Evolutionary conservation across 2,329 filamentous ascomycete species (phyloP).

Genomic region (Hymenotorrendiella dingleyae): DNA sequence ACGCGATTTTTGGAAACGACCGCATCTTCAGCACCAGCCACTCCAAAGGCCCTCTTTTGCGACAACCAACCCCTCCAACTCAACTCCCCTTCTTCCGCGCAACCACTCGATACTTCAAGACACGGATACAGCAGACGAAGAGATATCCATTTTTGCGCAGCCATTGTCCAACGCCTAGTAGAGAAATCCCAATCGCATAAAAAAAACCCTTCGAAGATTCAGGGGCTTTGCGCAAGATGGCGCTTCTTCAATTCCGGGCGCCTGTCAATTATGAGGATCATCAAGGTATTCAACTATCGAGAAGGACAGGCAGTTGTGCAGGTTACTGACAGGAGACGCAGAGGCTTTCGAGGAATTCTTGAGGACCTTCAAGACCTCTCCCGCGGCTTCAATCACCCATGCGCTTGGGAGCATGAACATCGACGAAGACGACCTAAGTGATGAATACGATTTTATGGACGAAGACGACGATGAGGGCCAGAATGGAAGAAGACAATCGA

Average conservation of each 20-base stretch:
- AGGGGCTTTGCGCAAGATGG: conserved; percentile 53
- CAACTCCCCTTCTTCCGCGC: conserved; percentile 2
- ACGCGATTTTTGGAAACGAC: too few species aligned
- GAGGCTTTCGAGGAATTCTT: conserved; percentile 85
- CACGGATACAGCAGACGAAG: too few species aligned
- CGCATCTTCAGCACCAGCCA: too few species aligned
- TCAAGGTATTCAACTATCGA: conserved; percentile 52
- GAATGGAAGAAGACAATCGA: conserved; percentile 37
- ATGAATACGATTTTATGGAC: conserved; percentile 92
- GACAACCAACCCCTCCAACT: conserved; percentile 12
- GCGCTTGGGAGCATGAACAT: conserved; percentile 81
- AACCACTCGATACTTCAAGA: too few species aligned
- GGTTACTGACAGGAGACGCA: conserved; percentile 32
- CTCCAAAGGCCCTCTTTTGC: too few species aligned
- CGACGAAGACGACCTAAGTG: conserved; percentile 77
- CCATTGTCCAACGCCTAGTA: too few species aligned
- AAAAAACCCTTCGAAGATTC: conserved; percentile 2
- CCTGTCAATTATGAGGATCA: conserved; percentile 86
- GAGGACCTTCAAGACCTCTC: conserved; percentile 77
- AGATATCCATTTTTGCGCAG: too few species aligned
- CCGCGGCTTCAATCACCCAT: conserved; percentile 65
- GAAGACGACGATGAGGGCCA: conserved; percentile 57
- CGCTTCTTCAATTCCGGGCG: conserved; percentile 72
- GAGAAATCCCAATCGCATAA: not conserved
- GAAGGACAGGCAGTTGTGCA: not conserved